Evolutionary conservation across 768 basidiomycete species (phyloP).

Genomic region (Calocybe indica): DNA sequence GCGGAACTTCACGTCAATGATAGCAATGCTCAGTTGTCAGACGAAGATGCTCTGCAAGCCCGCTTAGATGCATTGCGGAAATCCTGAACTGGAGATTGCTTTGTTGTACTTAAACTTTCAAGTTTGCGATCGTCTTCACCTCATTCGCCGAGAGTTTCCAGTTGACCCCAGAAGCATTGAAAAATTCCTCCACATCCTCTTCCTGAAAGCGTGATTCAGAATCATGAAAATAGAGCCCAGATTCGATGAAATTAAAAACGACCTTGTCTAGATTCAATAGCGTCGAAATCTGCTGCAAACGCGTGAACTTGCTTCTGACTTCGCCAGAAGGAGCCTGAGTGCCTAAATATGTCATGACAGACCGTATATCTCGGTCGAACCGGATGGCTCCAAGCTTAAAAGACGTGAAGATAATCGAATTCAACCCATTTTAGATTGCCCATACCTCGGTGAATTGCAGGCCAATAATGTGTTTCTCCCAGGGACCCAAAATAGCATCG

Average conservation of each 20-base stretch:
- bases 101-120: constrained; percentile 37
- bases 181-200: constrained; percentile 93
- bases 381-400: constrained; percentile 83
- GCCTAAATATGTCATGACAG: constrained; percentile 76
- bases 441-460: constrained; percentile 86
- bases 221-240: constrained; percentile 3
- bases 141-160: constrained; percentile 82
- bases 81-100: constrained; percentile 32
- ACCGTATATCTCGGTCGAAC: constrained; percentile 88
- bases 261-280: constrained; percentile 76
- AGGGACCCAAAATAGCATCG: constrained; percentile 86
- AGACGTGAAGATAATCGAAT: not conserved
- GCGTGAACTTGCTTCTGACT: constrained; percentile 83
- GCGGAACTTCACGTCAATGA: constrained; percentile 22
- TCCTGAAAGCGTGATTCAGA: constrained; percentile 43
- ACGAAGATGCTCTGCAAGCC: constrained; percentile 93
- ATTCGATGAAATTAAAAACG: constrained; percentile 34
- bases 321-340: constrained; percentile 89
- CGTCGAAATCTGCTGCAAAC: constrained; percentile 91
- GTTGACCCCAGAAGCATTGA: constrained; percentile 85
- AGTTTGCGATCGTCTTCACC: constrained; percentile 59
- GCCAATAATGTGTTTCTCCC: constrained; percentile 83
- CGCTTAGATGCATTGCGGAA: constrained; percentile 84
- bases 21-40: constrained; percentile 41
- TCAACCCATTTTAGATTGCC: not conserved